Evolutionary conservation across 331 rosid genomes (phyloP), one percentile per base, ranked within the genome.

Genomic region (Stylosanthes scabra): DNA sequence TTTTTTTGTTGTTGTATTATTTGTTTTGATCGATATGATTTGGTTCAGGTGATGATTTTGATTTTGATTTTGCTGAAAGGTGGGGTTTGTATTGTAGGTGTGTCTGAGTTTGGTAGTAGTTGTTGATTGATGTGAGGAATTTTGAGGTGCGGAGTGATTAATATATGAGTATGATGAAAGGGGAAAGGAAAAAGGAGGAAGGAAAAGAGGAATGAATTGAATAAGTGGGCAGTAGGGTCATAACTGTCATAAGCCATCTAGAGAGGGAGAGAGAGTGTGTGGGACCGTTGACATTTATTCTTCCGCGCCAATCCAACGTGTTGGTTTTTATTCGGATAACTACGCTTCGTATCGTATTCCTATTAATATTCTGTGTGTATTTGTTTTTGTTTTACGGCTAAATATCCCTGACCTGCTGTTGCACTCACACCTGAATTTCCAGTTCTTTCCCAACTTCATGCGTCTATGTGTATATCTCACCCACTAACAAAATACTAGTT

Each of bases 251-350:
- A 20, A 20, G 25, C 25, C 25, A 20, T 20, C 25, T 20, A 20
- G 13, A 70, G 67, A 71, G 68, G 11, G 61, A 20, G 41, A 31
- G 31, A 14, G 27, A 9, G 41, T 5, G 12, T 4, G 10, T 0
- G 39, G 51, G 62, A 66, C 15, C 45, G 68, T 74, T 77, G 85
- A 81, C 82, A 41, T 70, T 77, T 51, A 69, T 77, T 69, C 76
- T 77, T 69, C 76, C 71, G 71, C 76, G 76, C 59, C 10, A 59
- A 13, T 51, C 71, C 62, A 9, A 77, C 81, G 81, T 62, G 81
- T 51, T 28, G 9, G 52, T 3, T 40, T 40, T 9, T 75, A 69
- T 77, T 62, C 52, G 81, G 81, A 77, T 77, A 70, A 77, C 70
- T 61, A 16, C 65, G 7, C 4, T 76, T 25, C 2, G 9, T 50